These are phyloP conservation scores for Fraxinus xanthoxyloides DNA, from an alignment of 305 asterid genomes.

Conservation along the genomic window DNA sequence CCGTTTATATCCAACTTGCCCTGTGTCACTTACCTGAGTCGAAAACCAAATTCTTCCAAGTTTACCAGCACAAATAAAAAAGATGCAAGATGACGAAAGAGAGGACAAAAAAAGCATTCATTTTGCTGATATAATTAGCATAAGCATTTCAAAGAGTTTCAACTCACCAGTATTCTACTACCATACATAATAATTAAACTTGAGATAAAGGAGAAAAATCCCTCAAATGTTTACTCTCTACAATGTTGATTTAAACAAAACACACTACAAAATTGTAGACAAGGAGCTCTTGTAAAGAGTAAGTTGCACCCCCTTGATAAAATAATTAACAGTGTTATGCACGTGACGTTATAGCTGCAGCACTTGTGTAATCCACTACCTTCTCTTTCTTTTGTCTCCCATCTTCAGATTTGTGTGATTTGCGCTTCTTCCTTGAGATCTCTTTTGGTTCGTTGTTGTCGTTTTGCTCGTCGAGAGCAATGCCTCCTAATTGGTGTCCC, in stretches of 20 bases:
- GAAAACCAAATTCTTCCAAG: background rate
- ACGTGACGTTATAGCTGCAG: constrained; percentile 33
- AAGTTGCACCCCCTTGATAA: background rate
- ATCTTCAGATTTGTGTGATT: constrained; percentile 48
- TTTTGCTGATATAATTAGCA: background rate
- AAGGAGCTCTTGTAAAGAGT: background rate
- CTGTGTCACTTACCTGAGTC: background rate
- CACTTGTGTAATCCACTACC: constrained; percentile 33
- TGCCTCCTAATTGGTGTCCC: constrained; percentile 20
- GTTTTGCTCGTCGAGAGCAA: constrained; percentile 14
- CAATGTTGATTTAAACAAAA: background rate
- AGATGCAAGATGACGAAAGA: background rate
- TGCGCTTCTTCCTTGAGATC: constrained; percentile 50
- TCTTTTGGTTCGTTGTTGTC: constrained; percentile 28
- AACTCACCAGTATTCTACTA: background rate
- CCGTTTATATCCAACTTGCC: background rate
- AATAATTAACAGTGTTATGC: constrained; percentile 26
- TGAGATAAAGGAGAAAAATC: background rate
- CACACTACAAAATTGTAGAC: background rate
- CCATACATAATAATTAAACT: background rate
- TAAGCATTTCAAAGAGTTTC: background rate
- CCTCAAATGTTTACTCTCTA: background rate
- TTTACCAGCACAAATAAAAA: background rate
- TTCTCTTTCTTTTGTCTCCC: constrained; percentile 53
- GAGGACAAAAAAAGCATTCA: background rate